These are phyloP conservation scores for Pichia phayaonensis DNA, from an alignment of 805 yeast species.

Conservation along the genomic window DNA sequence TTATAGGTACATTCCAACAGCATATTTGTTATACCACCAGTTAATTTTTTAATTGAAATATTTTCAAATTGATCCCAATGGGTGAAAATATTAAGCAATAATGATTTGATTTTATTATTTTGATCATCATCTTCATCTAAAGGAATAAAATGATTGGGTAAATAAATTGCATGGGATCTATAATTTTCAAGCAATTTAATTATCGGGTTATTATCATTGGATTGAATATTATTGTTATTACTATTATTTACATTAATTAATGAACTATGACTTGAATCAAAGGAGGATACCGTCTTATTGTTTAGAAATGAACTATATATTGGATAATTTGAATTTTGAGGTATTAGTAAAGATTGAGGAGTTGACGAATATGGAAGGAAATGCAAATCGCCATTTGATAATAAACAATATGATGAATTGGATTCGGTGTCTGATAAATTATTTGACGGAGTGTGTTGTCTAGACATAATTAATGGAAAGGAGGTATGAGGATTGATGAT, in stretches of 20 bases:
- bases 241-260: not conserved
- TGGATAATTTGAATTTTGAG: slow-evolving; percentile 1
- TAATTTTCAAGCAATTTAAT: slow-evolving; percentile 18
- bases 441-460: not conserved
- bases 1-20: slow-evolving; percentile 37
- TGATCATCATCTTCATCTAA: slow-evolving; percentile 22
- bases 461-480: not conserved
- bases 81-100: slow-evolving; percentile 39
- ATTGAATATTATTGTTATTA: not conserved
- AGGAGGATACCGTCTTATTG: slow-evolving; percentile 22
- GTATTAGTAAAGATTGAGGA: not conserved
- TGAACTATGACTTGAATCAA: slow-evolving; percentile 5
- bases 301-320: slow-evolving; percentile 20
- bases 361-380: slow-evolving; percentile 13
- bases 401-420: slow-evolving; percentile 12
- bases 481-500: not conserved
- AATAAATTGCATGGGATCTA: slow-evolving; percentile 41
- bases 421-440: slow-evolving; percentile 1
- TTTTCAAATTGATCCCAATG: slow-evolving; percentile 22
- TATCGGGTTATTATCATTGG: not conserved
- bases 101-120: slow-evolving; percentile 29
- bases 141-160: slow-evolving; percentile 38
- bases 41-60: slow-evolving; percentile 36
- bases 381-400: slow-evolving; percentile 15
- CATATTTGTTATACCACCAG: slow-evolving; percentile 63